Base-by-base conservation (phyloP, 1,284 basidiomycete species). In the Ustilago xerochloae region DNA sequence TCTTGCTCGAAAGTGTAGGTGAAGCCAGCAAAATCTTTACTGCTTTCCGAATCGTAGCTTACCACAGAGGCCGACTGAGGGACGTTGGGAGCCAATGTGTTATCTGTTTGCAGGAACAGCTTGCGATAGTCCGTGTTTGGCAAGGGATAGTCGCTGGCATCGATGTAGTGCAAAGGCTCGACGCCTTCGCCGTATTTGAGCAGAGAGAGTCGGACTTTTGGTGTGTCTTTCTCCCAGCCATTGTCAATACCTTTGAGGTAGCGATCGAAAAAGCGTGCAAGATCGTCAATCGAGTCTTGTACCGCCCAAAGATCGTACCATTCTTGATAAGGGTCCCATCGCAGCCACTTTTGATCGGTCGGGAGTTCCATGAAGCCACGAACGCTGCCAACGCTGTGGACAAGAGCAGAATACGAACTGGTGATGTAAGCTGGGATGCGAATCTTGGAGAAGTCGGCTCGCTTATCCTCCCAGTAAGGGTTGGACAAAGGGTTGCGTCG, bases 231-330 rank as follows among this genome's bases (percentile, higher is more conserved):
- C 20, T 58, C 56, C 56, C 56, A 50, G 36, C 38, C 56, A n/a
- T 58, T 58, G 18, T 38, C 28, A 30, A 50, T 32, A 2, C 28
- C 45, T 32, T 58, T 49, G 7, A 58, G 38, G 38, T 43, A 58
- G 22, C 47, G 36, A 38, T 58, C 56, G 20, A 58, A 58, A 24
- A 58, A 58, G 13, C 41, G 28, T 26, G 28, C 35, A 2, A 58
- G 38, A 12, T 58, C 56, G 26, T 57, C 46, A 18, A 39, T 38
- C 8, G 53, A 46, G 24, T 50, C 36, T 10, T 39, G 56, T 5
- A 41, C 36, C 2, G 45, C 43, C 43, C 45, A 57, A 12, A 41
- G 36, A 24, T 58, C 56, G 20, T 50, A 49, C 56, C 56, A 58
- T 38, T 58, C 56, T 32, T 58, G 56, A 20, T 33, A n/a, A n/a